Evolutionary conservation across 1,284 basidiomycete genomes (phyloP).

Genomic region (Apiotrichum sp.): DNA sequence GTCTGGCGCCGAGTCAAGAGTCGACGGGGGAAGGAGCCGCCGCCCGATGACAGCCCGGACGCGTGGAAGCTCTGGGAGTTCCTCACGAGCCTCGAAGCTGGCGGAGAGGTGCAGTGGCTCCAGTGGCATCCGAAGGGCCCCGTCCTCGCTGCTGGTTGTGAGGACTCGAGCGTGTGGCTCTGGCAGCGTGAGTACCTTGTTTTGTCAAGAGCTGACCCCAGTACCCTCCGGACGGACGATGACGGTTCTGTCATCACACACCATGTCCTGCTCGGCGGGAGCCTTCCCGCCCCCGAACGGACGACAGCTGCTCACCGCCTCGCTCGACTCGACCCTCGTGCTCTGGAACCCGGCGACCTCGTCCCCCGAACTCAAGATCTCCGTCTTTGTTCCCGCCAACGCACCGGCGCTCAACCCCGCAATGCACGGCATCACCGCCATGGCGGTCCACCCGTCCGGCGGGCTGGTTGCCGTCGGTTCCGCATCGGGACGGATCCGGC

Average conservation of each 20-base stretch:
- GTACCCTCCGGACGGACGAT: slow-evolving; percentile 90
- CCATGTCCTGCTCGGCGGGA: slow-evolving; percentile 75
- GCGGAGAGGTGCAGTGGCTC: slow-evolving; percentile 92
- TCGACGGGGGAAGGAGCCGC: slow-evolving; percentile 2
- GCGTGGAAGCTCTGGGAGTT: slow-evolving; percentile 83
- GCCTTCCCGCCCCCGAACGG: slow-evolving; percentile 67
- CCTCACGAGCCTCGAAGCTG: slow-evolving; percentile 82
- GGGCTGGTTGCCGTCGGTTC: slow-evolving; percentile 85
- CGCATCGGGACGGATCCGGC: slow-evolving; percentile 70
- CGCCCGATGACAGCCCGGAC: slow-evolving; percentile 8
- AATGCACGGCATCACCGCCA: slow-evolving; percentile 71
- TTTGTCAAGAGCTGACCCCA: slow-evolving; percentile 36
- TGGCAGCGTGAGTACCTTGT: slow-evolving; percentile 67
- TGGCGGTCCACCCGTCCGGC: slow-evolving; percentile 76
- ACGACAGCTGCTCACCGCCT: slow-evolving; percentile 70
- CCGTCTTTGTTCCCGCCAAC: slow-evolving; percentile 52
- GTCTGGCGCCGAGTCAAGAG: slow-evolving; percentile 71
- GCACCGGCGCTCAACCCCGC: slow-evolving; percentile 49
- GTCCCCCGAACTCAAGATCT: slow-evolving; percentile 59
- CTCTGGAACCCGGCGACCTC: slow-evolving; percentile 78
- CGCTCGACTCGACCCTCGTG: slow-evolving; percentile 74
- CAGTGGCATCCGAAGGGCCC: slow-evolving; percentile 93
- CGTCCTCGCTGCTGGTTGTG: slow-evolving; percentile 83
- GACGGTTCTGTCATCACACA: slow-evolving; percentile 92
- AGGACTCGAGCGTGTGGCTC: slow-evolving; percentile 91